Evolutionary conservation across 2,329 filamentous ascomycete genomes (phyloP), one percentile per base, ranked within the genome.

Genomic region (Fusarium piperis): DNA sequence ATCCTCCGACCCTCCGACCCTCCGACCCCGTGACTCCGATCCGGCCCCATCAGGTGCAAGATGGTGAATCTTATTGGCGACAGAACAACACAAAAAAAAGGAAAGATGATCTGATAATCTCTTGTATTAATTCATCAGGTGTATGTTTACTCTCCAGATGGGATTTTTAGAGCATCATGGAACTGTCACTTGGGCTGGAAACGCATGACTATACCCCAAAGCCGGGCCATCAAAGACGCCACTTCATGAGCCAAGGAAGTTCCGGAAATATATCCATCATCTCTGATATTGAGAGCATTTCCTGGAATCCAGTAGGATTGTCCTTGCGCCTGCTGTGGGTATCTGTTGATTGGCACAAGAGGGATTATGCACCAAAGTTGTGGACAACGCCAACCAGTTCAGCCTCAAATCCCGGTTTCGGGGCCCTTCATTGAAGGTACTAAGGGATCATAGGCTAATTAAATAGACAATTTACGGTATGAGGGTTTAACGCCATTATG

Each of bases 1-100:
- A 67, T 58, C 61, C 48, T 64, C 61, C 60, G 64, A 70, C 16
- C 61, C 0, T 36, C 61, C 67, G 56, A 55, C 23, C 52, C 15
- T 60, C 63, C 48, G 59, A 39, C 18, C 57, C 46, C 56, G 56
- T 48, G 38, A 46, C 20, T n/a, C 56, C 39, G 56, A 48, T 39
- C 15, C 28, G 52, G 20, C 6, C 18, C 48, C 48, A 33, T 33
- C 30, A 20, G 16, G 48, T 11, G 16, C 13, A 6, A 3, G 32
- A 20, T n/a, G 12, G 7, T 1, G 30, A 23, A 16, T 15, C 4
- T 5, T 23, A 53, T 35, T 53, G 30, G 48, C 16, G 10, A 30
- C 8, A 4, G 39, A 26, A 16, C 15, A 44, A 23, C 6, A 26
- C 6, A 16, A 11, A 13, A 44, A 44, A 15, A 26, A 16, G 20